These are phyloP conservation scores for Inga laurina DNA, from an alignment of 306 rosid genomes.

Conservation along the genomic window DNA sequence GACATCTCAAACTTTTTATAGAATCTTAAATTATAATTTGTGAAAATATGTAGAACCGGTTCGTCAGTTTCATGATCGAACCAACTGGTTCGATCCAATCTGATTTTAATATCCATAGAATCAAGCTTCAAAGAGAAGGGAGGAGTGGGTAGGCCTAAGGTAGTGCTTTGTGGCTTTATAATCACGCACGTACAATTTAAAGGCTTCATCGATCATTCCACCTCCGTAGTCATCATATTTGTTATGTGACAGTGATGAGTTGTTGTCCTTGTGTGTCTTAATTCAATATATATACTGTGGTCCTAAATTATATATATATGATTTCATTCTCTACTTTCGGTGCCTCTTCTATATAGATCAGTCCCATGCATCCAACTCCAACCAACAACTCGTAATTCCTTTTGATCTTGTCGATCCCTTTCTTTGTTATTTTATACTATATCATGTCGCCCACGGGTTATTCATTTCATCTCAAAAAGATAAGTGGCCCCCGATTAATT, in stretches of 20 bases:
- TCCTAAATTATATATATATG: background rate
- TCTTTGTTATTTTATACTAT: background rate
- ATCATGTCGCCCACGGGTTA: background rate
- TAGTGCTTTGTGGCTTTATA: too few relatives aligned
- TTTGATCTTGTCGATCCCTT: too few relatives aligned
- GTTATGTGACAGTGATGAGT: background rate
- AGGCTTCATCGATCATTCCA: background rate
- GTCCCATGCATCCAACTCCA: background rate
- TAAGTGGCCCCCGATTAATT: too few relatives aligned
- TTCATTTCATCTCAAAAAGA: too few relatives aligned
- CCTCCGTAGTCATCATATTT: background rate
- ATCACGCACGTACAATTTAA: too few relatives aligned
- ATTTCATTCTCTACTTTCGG: background rate
- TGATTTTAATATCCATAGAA: too few relatives aligned
- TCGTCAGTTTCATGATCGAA: too few relatives aligned
- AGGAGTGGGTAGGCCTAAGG: background rate
- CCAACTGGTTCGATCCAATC: accelerated
- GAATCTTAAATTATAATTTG: too few relatives aligned
- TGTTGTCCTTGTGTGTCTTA: too few relatives aligned
- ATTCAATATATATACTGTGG: background rate
- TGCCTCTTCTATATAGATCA: too few relatives aligned
- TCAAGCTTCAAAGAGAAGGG: background rate
- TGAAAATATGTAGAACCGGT: too few relatives aligned
- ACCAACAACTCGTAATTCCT: background rate
- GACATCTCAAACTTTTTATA: too few relatives aligned